These are phyloP conservation scores for Scheffersomyces spartinae DNA, from an alignment of 805 yeast species.

Conservation along the genomic window DNA sequence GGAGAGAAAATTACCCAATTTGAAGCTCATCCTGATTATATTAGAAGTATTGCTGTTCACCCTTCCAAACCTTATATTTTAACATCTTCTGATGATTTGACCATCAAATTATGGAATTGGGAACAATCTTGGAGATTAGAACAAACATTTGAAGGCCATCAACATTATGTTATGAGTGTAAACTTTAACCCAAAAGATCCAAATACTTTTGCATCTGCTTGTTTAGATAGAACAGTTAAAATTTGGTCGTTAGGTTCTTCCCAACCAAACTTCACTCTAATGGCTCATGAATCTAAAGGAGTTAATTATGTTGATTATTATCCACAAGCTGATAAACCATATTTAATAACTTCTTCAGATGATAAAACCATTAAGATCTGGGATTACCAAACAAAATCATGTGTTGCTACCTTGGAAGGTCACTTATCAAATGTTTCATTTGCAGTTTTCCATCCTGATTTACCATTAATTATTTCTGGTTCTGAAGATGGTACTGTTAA, in stretches of 20 bases:
- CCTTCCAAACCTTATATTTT: conserved; percentile 84
- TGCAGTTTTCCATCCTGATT: conserved; percentile 96
- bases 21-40: conserved; percentile 97
- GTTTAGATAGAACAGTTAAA: conserved; percentile 91
- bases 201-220: conserved; percentile 94
- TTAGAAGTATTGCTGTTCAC: conserved; percentile 87
- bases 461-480: conserved; percentile 90
- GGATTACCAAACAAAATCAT: conserved; percentile 96
- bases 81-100: conserved; percentile 85
- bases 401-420: conserved; percentile 90
- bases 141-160: conserved; percentile 91
- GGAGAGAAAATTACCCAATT: conserved; percentile 91
- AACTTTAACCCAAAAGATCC: conserved; percentile 97
- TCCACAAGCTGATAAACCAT: conserved; percentile 96
- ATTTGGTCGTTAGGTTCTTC: conserved; percentile 90
- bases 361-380: conserved; percentile 82
- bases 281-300: conserved; percentile 87
- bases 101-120: conserved; percentile 96
- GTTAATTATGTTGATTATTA: conserved; percentile 95
- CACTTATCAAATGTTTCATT: conserved; percentile 91
- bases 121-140: conserved; percentile 84
- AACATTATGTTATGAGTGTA: conserved; percentile 87
- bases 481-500: conserved; percentile 93
- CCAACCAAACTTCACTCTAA: conserved; percentile 81
- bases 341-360: conserved; percentile 82